phyloP scores from a whole-genome alignment of 2,329 filamentous ascomycete genomes.

The Ambrosiella cleistominuta region DNA sequence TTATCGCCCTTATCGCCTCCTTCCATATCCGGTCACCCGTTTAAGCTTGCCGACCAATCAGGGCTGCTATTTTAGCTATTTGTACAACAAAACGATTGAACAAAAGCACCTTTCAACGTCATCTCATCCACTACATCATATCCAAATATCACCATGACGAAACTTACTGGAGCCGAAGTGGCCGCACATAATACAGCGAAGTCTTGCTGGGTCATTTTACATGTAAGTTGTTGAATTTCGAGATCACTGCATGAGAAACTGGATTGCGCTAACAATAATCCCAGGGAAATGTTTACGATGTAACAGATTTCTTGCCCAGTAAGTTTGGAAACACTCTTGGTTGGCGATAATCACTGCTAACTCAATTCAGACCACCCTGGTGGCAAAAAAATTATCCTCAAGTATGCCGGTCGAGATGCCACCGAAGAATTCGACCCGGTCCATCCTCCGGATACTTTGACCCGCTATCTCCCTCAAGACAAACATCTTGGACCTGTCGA shows the following conservation, averaged over 20 bases:
- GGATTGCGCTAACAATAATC: conserved; percentile 1
- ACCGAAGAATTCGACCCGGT: conserved; percentile 86
- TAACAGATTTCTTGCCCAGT: conserved; percentile 74
- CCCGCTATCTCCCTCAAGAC: conserved; percentile 63
- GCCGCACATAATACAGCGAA: conserved; percentile 61
- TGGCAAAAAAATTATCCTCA: conserved; percentile 82
- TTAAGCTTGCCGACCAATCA: too few relatives aligned
- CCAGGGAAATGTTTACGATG: conserved; percentile 71
- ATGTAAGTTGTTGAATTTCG: conserved; percentile 30
- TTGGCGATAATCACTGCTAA: neutral
- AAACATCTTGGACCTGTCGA: conserved; percentile 85
- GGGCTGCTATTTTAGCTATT: too few relatives aligned
- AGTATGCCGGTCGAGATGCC: conserved; percentile 90
- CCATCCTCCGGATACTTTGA: conserved; percentile 69
- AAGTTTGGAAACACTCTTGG: conserved; percentile 11
- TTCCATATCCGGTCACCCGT: too few relatives aligned
- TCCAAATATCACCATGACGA: conserved; percentile 19
- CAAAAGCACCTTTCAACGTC: too few relatives aligned
- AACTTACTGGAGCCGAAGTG: conserved; percentile 34
- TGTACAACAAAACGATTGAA: too few relatives aligned
- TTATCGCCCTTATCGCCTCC: too few relatives aligned
- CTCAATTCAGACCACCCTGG: conserved; percentile 57
- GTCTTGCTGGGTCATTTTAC: conserved; percentile 83
- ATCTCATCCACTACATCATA: neutral
- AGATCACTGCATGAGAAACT: neutral